Evolutionary conservation across 345 rosid genomes (phyloP), one percentile per base, ranked within the genome.

Genomic region (Cardamine resedifolia): DNA sequence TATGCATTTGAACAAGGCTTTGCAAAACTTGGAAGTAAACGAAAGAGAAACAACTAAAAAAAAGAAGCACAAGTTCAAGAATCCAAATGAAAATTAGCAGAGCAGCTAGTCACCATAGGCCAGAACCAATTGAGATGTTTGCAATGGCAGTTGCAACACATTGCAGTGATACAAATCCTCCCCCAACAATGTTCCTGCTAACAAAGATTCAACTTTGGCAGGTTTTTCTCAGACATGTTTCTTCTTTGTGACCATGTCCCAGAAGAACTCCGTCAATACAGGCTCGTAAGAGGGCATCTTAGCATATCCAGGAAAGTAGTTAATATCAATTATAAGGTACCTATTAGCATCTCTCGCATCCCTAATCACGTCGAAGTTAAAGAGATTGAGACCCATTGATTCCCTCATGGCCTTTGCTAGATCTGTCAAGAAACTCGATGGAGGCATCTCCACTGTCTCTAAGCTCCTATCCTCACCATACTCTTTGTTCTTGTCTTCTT

Each of bases 281-380:
- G 79, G 62, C 82, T 84, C 89, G 47, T 77, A 88, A 67, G 71
- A 66, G 0, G 94, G 90, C 84, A 86, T 76, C 82, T 88, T 88
- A 5, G 83, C 87, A 43, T 80, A 88, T 31, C 94, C 89, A 28
- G 90, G 90, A 63, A 88, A 86, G 81, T 88, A 88, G 80, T 88
- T 88, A 58, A 88, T 78, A 74, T 88, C 94, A 58, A 88, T 81
- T 0, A 88, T 76, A 23, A 84, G 74, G 74, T 81, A 86, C 70
- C 82, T 73, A 65, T 68, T 81, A 51, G 44, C 70, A 75, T 80
- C 83, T 58, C 43, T 80, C 6, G 78, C 83, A 74, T 86, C 90
- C 72, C 86, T 83, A 66, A 88, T 88, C 55, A 88, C 75, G 64
- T 88, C 94, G 63, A 86, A 86, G 71, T 86, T 88, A 69, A 88